Base-by-base conservation (phyloP, 2,329 filamentous ascomycete species). In the Paecilomyces sp. region DNA sequence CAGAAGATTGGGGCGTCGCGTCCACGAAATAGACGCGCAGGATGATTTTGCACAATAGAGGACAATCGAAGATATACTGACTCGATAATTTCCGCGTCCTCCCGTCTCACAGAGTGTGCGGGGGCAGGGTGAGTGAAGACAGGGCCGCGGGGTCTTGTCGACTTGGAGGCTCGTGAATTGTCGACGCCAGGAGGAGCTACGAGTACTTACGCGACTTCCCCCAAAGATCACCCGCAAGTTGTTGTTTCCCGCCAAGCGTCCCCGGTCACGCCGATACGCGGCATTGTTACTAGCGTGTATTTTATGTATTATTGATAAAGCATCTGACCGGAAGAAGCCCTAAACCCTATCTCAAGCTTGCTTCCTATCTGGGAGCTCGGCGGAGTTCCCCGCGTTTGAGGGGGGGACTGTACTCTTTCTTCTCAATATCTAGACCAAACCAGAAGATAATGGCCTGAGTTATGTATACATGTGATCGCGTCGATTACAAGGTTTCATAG, bases 331-430 rank as follows among this genome's bases (percentile, higher is more conserved):
- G 12, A 7, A 31, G 3, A 28, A 55, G 28, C 54, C 54, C 54
- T 55, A 55, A 55, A 3, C 54, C 54, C 54, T 31, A 30, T 22
- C 34, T 31, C 34, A 22, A 36, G 54, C 31, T 31, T 28, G 3
- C 25, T 28, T 4, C 28, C 34, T 55, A 55, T 55, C 54, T 55
- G 28, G 24, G 47, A 6, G 54, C 47, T 54, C 24, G n/a, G 30
- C 55, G 51, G 55, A 52, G 33, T 52, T 36, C 55, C 54, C 50
- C 58, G 47, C 28, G 7, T 60, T 57, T 30, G 47, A 50, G 22
- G 12, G n/a, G 2, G 15, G 8, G 11, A 33, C 31, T 33, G 8
- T 33, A n/a, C 5, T 18, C 36, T 47, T n/a, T 47, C n/a, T 6
- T 18, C n/a, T 41, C 18, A 47, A 28, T 28, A 28, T 28, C n/a